A percentile compares a stretch with the other conserved stretches of the same genome.
Evolutionary conservation across 495 filamentous ascomycete species (phyloP).

Genomic region (Annulohypoxylon maeteangense): DNA sequence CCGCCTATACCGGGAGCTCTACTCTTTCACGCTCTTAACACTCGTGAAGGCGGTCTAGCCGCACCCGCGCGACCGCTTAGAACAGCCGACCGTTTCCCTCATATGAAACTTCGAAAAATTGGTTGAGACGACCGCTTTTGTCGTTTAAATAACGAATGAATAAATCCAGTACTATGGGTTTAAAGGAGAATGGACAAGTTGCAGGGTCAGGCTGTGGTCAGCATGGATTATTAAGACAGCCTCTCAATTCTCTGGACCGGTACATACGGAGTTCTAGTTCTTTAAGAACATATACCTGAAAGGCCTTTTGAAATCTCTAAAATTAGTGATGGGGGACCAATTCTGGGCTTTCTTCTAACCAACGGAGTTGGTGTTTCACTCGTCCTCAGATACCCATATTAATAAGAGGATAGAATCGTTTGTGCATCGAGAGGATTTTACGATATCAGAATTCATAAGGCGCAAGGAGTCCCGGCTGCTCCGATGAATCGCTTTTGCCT

Average conservation of each 20-base stretch:
- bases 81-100: neutral
- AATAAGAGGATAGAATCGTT: neutral
- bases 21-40: neutral
- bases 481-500: neutral
- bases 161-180: neutral
- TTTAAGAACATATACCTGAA: neutral
- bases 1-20: neutral
- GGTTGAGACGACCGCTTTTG: too few species aligned
- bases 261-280: neutral
- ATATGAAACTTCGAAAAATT: too few species aligned
- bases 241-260: neutral
- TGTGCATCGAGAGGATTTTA: neutral
- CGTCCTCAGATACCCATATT: neutral
- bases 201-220: neutral
- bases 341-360: neutral
- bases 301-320: neutral
- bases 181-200: neutral
- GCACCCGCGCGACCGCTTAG: neutral
- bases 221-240: too few species aligned
- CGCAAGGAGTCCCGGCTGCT: neutral
- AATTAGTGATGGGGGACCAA: neutral
- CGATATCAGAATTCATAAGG: neutral
- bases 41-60: too few species aligned
- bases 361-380: neutral
- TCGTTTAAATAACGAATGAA: neutral